Evolutionary conservation across 2,329 filamentous ascomycete species (phyloP).

Genomic region (Alternaria sp.): DNA sequence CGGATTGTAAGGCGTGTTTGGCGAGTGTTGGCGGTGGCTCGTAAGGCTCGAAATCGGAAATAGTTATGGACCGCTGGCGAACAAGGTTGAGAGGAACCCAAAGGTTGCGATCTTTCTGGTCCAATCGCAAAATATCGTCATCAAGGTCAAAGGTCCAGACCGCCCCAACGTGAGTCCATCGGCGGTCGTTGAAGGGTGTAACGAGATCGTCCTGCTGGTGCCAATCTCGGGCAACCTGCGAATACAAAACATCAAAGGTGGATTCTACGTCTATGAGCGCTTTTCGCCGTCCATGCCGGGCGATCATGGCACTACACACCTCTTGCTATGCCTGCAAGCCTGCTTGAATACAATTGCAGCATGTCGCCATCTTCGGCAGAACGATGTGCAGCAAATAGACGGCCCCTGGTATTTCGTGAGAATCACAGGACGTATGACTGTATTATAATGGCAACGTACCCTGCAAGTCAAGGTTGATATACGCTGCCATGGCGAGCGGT

Average conservation of each 20-base stretch:
- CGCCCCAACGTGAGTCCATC: constrained; percentile 7
- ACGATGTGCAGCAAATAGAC: constrained; percentile 23
- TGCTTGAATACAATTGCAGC: constrained; percentile 19
- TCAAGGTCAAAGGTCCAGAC: constrained; percentile 28
- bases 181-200: constrained; percentile 19
- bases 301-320: constrained; percentile 13
- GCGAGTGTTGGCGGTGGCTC: constrained; percentile 12
- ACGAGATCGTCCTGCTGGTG: constrained; percentile 26
- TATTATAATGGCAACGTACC: constrained; percentile 13
- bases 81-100: constrained; percentile 22
- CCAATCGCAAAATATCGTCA: constrained; percentile 22
- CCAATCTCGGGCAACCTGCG: constrained; percentile 15
- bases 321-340: constrained; percentile 20
- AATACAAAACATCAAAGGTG: constrained; percentile 24
- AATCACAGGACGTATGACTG: constrained; percentile 3
- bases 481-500: constrained; percentile 18
- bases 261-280: constrained; percentile 20
- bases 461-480: constrained; percentile 21
- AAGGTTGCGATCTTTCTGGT: constrained; percentile 13
- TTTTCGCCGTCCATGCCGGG: constrained; percentile 7
- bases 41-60: constrained; percentile 26
- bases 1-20: constrained; percentile 16
- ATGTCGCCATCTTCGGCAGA: constrained; percentile 20
- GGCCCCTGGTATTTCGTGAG: constrained; percentile 18
- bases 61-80: constrained; percentile 23